Percentiles rank a stretch among this genome's conserved stretches.
Evolutionary conservation across 1,284 basidiomycete species (phyloP).

Genomic region (Ceratobasidium papillatum): DNA sequence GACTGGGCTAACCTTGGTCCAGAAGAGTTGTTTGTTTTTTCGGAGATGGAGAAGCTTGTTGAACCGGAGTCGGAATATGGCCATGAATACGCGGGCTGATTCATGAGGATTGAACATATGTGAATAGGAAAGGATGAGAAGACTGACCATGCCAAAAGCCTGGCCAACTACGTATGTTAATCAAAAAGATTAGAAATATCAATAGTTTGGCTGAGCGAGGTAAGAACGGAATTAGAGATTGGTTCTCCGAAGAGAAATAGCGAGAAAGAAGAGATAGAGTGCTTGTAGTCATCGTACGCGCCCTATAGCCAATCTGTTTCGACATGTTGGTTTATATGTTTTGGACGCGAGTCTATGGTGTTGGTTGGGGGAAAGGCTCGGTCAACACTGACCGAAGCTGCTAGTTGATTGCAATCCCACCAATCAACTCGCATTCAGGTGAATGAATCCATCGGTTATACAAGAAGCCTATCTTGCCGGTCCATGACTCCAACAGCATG

Average conservation of each 20-base stretch:
- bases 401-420: neutral
- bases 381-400: neutral
- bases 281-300: neutral
- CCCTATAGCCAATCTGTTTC: neutral
- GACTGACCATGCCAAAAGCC: constrained; percentile 44
- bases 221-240: constrained; percentile 42
- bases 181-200: constrained; percentile 36
- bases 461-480: constrained; percentile 10
- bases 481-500: neutral
- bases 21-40: neutral
- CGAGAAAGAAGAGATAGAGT: neutral
- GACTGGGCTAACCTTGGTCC: constrained; percentile 13
- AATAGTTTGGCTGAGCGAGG: constrained; percentile 42
- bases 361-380: neutral
- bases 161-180: constrained; percentile 44
- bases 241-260: constrained; percentile 2
- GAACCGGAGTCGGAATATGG: neutral
- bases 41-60: neutral
- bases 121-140: neutral
- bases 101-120: neutral
- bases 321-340: neutral
- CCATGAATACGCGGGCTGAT: neutral
- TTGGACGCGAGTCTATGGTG: neutral
- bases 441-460: constrained; percentile 3
- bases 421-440: neutral